Evolutionary conservation across 345 rosid species (phyloP).

Genomic region (Gossypium mustelinum): DNA sequence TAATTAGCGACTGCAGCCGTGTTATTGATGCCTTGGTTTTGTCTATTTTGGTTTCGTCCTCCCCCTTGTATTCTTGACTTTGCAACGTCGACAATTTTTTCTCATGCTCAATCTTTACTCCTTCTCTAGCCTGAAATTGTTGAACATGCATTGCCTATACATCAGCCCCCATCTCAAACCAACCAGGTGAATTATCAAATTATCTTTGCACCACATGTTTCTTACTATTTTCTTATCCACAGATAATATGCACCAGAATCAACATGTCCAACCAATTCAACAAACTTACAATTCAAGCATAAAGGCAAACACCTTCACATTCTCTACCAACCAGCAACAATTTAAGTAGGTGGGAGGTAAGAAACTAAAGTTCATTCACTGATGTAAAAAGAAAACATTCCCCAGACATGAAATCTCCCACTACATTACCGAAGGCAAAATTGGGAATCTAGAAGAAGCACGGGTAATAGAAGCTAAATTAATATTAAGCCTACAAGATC

Average conservation of each 20-base stretch:
- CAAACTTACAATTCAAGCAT: conserved; percentile 6
- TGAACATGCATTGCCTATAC: not conserved
- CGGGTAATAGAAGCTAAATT: not conserved
- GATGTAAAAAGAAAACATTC: not conserved
- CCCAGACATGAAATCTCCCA: not conserved
- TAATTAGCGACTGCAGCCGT: conserved; percentile 68
- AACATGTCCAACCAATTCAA: conserved; percentile 6
- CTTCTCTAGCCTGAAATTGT: conserved; percentile 72
- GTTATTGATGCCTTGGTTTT: conserved; percentile 76
- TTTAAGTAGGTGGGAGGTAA: not conserved
- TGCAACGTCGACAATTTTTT: conserved; percentile 79
- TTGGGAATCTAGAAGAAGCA: not conserved
- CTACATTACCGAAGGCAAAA: not conserved
- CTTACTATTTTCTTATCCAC: conserved; percentile 1
- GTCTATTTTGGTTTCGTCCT: conserved; percentile 72
- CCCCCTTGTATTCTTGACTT: conserved; percentile 93
- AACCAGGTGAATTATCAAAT: not conserved
- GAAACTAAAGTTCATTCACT: not conserved
- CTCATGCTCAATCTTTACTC: conserved; percentile 81
- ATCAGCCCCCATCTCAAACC: conserved; percentile 7
- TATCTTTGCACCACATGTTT: not conserved
- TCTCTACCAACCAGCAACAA: conserved; percentile 10
- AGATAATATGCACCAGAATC: not conserved
- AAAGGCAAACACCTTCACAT: not conserved
- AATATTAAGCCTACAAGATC: not conserved